Evolutionary conservation across 495 filamentous ascomycete genomes (phyloP), one percentile per base, ranked within the genome.

Genomic region (Monascus purpureus): DNA sequence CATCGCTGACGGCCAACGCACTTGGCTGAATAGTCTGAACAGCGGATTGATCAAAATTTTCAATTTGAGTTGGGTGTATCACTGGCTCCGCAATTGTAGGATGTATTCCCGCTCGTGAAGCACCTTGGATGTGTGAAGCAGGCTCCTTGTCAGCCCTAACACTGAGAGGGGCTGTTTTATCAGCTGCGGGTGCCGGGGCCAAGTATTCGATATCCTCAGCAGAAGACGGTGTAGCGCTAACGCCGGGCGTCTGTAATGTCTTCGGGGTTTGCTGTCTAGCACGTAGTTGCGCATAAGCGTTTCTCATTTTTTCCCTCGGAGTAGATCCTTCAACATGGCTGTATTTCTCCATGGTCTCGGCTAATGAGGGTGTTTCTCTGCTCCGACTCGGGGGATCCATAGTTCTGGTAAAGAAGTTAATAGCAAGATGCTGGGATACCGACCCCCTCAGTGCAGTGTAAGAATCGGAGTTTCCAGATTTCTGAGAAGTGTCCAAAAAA

Each of bases 21-120:
- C 56, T 57, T 2, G 59, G 61, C 8, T 63, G 59, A 26, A 65
- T 62, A 1, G 57, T 65, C 31, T 60, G 53, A 17, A 61, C 38
- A 17, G 25, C 28, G 8, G 37, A 26, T 17, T 40, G 35, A 4
- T 32, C 35, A 12, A 3, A 25, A n/a, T 43, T 36, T 6, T 34
- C 34, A 5, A 40, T 27, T 18, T 50, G 42, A 6, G 38, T 36
- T 5, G 40, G 28, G 20, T 48, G 46, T n/a, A 52, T 27, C 27
- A 50, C 23, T 15, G 43, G 22, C 13, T 40, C 50, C 9, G 49
- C 24, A 26, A 45, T 37, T 9, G 31, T 25, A 25, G 49, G 50
- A 13, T 52, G 42, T 22, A 47, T 36, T 25, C 32, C 37, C 6
- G 40, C 42, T 13, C 49, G 49, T 2, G 41, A 23, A 17, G 47